A percentile compares a stretch with the other conserved stretches of the same genome.
These are phyloP conservation scores for Colletotrichum sp. DNA, from an alignment of 2,329 filamentous ascomycete genomes.

Conservation along the genomic window DNA sequence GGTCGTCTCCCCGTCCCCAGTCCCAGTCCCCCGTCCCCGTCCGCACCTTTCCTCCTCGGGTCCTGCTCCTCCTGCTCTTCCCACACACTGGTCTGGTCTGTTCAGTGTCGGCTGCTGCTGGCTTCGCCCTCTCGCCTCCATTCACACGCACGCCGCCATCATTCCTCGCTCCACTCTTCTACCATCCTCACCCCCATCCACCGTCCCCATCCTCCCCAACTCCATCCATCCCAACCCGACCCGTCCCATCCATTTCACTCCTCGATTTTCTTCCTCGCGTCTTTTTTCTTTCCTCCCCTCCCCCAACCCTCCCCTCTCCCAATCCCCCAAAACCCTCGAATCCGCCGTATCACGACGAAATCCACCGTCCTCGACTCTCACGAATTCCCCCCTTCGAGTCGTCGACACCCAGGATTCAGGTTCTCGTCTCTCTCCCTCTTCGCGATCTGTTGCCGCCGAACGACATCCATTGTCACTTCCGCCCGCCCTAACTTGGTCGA, in stretches of 20 bases:
- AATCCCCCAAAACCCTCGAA: constrained; percentile 11
- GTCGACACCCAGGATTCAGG: constrained; percentile 21
- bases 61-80: neutral
- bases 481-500: neutral
- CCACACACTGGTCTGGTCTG: neutral
- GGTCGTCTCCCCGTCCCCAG: neutral
- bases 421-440: neutral
- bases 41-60: neutral
- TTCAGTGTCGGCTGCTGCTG: neutral
- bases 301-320: neutral
- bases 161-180: constrained; percentile 18
- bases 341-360: constrained; percentile 20
- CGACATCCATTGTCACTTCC: neutral
- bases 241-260: constrained; percentile 17
- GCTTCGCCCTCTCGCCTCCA: constrained; percentile 15
- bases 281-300: neutral
- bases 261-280: constrained; percentile 11
- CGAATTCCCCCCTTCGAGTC: constrained; percentile 4
- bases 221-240: constrained; percentile 19
- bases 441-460: neutral
- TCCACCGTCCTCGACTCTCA: constrained; percentile 9
- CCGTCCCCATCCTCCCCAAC: neutral
- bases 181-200: constrained; percentile 15
- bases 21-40: neutral
- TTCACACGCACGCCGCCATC: constrained; percentile 20